Evolutionary conservation across 192 early-diverging fungal genomes (phyloP).

Genomic region (Coemansia interrupta): DNA sequence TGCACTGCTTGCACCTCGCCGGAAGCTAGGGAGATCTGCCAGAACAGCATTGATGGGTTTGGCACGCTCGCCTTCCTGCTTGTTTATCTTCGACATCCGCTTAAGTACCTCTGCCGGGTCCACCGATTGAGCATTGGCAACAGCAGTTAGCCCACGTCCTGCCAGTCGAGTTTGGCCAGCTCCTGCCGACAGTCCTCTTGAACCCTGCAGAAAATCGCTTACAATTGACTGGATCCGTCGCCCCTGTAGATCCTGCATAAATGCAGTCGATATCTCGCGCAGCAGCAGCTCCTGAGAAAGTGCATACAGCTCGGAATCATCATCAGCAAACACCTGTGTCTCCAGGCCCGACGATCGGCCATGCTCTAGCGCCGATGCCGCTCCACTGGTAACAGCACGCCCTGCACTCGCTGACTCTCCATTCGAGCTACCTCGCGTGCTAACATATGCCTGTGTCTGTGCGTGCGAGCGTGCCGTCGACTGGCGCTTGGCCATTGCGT

Average conservation of each 20-base stretch:
- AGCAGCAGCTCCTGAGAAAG: conserved; percentile 37
- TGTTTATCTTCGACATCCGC: conserved; percentile 23
- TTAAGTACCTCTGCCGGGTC: conserved; percentile 35
- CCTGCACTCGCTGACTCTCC: background rate
- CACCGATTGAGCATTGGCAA: conserved; percentile 10
- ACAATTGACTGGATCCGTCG: conserved; percentile 22
- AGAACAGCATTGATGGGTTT: conserved; percentile 29
- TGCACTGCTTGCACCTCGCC: conserved; percentile 19
- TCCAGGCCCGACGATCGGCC: conserved; percentile 18
- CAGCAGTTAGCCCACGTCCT: too few relatives aligned
- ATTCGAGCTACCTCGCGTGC: background rate
- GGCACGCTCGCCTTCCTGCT: conserved; percentile 11
- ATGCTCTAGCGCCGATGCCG: background rate
- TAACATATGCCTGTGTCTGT: background rate
- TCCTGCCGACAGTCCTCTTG: background rate
- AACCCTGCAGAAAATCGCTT: conserved; percentile 12
- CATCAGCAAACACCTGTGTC: conserved; percentile 10
- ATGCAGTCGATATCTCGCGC: conserved; percentile 39
- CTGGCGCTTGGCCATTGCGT: conserved; percentile 5
- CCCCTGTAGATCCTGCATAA: conserved; percentile 36
- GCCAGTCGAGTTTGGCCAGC: background rate
- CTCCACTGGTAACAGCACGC: background rate
- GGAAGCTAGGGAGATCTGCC: conserved; percentile 47
- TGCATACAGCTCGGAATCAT: conserved; percentile 24
- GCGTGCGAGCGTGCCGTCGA: background rate